A percentile compares a stretch with the other conserved stretches of the same genome.
Conservation (phyloP, 2,329 filamentous ascomycete species). For the Fonsecaea multimorphosa region DNA sequence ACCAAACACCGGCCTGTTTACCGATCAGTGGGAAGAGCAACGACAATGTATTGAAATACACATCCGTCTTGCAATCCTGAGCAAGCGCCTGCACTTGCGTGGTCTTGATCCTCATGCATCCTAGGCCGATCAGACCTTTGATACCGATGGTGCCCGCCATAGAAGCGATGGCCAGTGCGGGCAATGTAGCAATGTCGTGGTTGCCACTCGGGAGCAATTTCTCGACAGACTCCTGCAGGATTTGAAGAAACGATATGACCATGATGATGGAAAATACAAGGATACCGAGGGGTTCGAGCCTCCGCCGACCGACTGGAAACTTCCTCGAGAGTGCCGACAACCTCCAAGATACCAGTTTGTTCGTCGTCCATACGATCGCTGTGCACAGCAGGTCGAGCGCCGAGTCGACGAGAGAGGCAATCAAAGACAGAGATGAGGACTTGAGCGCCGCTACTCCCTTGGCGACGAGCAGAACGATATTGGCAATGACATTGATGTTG, state of each 20-base stretch:
- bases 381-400: conserved; percentile 67
- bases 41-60: conserved; percentile 68
- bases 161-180: conserved; percentile 61
- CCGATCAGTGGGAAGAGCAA: conserved; percentile 69
- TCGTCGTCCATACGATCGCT: conserved; percentile 66
- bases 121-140: conserved; percentile 66
- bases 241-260: conserved; percentile 67
- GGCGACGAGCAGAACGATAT: conserved; percentile 61
- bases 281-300: conserved; percentile 67
- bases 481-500: conserved; percentile 66
- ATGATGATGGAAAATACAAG: conserved; percentile 69
- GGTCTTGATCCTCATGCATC: conserved; percentile 65
- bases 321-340: conserved; percentile 57
- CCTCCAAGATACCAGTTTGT: conserved; percentile 64
- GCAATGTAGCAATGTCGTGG: conserved; percentile 46
- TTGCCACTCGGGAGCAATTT: conserved; percentile 60
- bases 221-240: conserved; percentile 65
- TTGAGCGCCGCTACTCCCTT: conserved; percentile 63
- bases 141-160: conserved; percentile 64
- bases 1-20: conserved; percentile 65
- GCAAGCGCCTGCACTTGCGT: conserved; percentile 69
- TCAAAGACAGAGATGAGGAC: conserved; percentile 65
- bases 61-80: conserved; percentile 69
- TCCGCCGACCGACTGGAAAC: conserved; percentile 64
- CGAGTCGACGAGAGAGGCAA: conserved; percentile 67